Evolutionary conservation across 2,329 filamentous ascomycete species (phyloP).

Genomic region (Cryphonectria carpinicola): DNA sequence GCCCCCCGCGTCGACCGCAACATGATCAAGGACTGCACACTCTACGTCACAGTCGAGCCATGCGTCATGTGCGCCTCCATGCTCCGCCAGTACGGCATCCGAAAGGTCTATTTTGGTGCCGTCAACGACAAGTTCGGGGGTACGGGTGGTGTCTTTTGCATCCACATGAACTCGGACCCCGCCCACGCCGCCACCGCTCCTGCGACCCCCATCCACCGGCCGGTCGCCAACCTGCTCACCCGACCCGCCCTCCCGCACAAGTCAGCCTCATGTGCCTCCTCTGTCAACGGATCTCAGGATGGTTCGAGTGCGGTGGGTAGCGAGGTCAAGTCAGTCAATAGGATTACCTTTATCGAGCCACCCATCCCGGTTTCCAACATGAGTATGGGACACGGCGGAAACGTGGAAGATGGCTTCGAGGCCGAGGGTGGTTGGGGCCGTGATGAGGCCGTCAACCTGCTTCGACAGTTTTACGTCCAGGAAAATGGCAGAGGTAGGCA

Average conservation of each 20-base stretch:
- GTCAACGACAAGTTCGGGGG: constrained; percentile 97
- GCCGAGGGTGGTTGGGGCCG: constrained; percentile 86
- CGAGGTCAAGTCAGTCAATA: constrained; percentile 27
- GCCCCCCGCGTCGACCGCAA: constrained; percentile 63
- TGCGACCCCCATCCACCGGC: constrained; percentile 38
- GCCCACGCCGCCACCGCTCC: constrained; percentile 29
- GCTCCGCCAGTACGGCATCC: constrained; percentile 84
- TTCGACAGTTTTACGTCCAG: constrained; percentile 95
- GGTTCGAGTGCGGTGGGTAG: constrained; percentile 13
- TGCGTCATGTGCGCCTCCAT: constrained; percentile 99
- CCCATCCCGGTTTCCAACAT: constrained; percentile 31
- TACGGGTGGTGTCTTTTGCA: constrained; percentile 87
- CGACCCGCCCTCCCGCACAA: constrained; percentile 26
- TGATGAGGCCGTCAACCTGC: constrained; percentile 89
- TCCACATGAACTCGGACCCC: constrained; percentile 68
- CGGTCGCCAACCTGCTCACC: constrained; percentile 23
- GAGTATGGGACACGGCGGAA: constrained; percentile 60
- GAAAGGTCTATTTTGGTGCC: constrained; percentile 91
- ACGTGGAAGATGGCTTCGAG: constrained; percentile 77
- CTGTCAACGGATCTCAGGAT: constrained; percentile 28
- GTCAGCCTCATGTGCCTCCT: constrained; percentile 25
- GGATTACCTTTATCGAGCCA: constrained; percentile 25
- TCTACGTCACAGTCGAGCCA: constrained; percentile 97
- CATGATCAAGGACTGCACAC: constrained; percentile 71
- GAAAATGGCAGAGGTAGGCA: constrained; percentile 86